These are phyloP conservation scores for Acer yangbiense DNA, from an alignment of 345 rosid genomes.

Conservation along the genomic window DNA sequence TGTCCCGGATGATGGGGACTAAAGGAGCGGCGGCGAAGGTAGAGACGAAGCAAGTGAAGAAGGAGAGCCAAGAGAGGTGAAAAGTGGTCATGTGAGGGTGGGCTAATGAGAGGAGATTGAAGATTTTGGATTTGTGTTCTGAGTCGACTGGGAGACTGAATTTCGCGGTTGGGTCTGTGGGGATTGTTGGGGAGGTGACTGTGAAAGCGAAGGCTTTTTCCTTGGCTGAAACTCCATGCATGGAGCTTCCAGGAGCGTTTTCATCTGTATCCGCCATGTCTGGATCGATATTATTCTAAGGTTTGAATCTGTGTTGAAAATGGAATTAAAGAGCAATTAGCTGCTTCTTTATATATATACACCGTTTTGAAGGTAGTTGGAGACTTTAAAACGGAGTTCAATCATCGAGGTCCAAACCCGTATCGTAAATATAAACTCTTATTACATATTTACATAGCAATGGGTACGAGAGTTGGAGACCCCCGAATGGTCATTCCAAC, in stretches of 20 bases:
- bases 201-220: constrained; percentile 68
- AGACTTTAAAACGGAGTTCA: too few species aligned
- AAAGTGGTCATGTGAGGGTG: constrained; percentile 93
- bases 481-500: too few species aligned
- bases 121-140: constrained; percentile 80
- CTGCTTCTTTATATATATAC: background rate
- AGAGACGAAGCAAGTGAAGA: constrained; percentile 82
- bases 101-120: constrained; percentile 65
- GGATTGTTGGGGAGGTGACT: constrained; percentile 53
- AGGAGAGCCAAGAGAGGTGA: constrained; percentile 91
- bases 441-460: too few species aligned
- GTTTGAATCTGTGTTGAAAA: background rate
- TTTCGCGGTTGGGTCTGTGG: constrained; percentile 62
- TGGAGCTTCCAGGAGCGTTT: constrained; percentile 76
- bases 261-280: constrained; percentile 41
- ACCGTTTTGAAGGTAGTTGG: too few species aligned
- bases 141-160: constrained; percentile 74
- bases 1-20: constrained; percentile 80
- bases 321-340: background rate
- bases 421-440: too few species aligned
- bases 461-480: too few species aligned
- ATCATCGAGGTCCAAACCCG: too few species aligned
- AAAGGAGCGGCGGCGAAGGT: constrained; percentile 92
- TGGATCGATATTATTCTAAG: background rate
- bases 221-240: constrained; percentile 75